A percentile compares a stretch with the other conserved stretches of the same genome.
Conservation (phyloP, 2,329 filamentous ascomycete genomes). For the Epichloe festucae region DNA sequence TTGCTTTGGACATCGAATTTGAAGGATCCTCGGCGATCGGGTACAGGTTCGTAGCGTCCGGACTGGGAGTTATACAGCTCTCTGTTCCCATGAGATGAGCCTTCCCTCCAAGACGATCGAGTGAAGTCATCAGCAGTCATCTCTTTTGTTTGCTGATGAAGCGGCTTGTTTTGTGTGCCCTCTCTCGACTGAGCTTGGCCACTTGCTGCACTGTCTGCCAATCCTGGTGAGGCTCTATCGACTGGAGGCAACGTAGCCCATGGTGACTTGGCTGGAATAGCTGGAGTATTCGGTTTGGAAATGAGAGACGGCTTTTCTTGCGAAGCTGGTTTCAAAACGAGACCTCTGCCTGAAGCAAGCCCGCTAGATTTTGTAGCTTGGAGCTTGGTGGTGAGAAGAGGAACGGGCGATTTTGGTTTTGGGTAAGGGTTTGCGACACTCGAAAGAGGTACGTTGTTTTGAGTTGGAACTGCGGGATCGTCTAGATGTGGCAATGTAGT, state of each 20-base stretch:
- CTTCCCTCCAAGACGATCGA: conserved; percentile 71
- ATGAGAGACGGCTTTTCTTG: conserved; percentile 61
- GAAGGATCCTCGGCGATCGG: conserved; percentile 59
- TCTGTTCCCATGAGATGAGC: conserved; percentile 45
- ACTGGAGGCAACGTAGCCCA: conserved; percentile 82
- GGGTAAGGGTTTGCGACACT: conserved; percentile 19
- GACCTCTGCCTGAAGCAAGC: conserved; percentile 42
- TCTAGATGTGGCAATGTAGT: conserved; percentile 56
- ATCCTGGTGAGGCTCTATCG: conserved; percentile 61
- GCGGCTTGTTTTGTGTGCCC: conserved; percentile 38
- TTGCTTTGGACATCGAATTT: conserved; percentile 55
- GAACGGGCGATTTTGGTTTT: conserved; percentile 32
- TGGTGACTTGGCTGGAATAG: conserved; percentile 71
- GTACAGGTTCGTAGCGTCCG: conserved; percentile 80
- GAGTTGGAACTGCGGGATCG: conserved; percentile 25
- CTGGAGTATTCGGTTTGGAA: conserved; percentile 53
- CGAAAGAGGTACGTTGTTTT: conserved; percentile 14
- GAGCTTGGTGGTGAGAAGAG: conserved; percentile 21
- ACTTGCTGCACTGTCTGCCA: conserved; percentile 39
- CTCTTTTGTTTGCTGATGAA: conserved; percentile 51
- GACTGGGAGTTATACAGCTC: conserved; percentile 94
- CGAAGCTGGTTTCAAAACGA: conserved; percentile 50
- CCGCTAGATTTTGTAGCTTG: conserved; percentile 31
- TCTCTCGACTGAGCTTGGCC: conserved; percentile 43
- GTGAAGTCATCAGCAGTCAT: conserved; percentile 92